Evolutionary conservation across 2,329 filamentous ascomycete genomes (phyloP), one percentile per base, ranked within the genome.

Genomic region (Fusarium pininemorale): DNA sequence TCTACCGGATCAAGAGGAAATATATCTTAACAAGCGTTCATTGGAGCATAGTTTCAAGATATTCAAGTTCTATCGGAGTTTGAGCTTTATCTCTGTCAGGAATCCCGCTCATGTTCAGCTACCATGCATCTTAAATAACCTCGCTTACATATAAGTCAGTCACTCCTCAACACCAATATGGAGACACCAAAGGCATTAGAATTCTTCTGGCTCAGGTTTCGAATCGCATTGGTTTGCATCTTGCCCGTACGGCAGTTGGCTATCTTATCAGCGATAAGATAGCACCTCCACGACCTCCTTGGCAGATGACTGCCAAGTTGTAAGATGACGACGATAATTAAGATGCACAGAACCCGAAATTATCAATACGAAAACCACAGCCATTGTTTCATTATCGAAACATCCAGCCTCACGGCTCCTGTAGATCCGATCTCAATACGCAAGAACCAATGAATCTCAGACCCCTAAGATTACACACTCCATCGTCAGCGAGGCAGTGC

Each of bases 121-220:
- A 12, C 3, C 0, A 22, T 1, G 18, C 20, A 14, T 26, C 9
- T 35, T 2, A 9, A 28, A 12, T 6, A 12, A 2, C 4, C 4
- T 6, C 6, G 2, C 7, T 7, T 13, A 4, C 10, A 26, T 18
- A 22, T 1, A 26, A 16, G 2, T 12, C 14, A 22, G 2, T 22
- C 16, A 8, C 4, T 13, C 2, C 1, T 28, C 18, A 12, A 12
- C 7, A 5, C 2, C 0, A 13, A 5, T 6, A 9, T 6, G 0
- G 11, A 22, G 7, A 8, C 13, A 26, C 16, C 13, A 8, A 20
- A 10, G 2, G 7, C 14, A 7, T 54, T 1, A 10, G 9, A 54
- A 9, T 16, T 38, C 2, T 15, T 15, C 8, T 26, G 8, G 6
- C 6, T 16, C 32, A 15, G 7, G 3, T 11, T 24, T 22, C 18